Evolutionary conservation across 306 rosid genomes (phyloP).

Genomic region (Cyamopsis tetragonoloba): DNA sequence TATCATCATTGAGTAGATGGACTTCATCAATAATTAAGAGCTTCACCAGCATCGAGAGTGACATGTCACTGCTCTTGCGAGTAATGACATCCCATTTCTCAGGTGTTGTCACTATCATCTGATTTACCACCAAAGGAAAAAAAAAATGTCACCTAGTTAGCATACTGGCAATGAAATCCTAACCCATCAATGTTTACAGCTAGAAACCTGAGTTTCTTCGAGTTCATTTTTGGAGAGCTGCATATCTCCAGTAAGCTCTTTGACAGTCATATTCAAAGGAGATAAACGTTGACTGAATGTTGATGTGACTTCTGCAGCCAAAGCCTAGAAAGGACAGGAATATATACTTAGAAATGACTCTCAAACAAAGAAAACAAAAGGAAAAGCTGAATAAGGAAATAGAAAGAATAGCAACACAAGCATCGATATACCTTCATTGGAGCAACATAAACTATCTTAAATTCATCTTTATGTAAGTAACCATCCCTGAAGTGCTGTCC

Average conservation of each 20-base stretch:
- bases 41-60: constrained; percentile 91
- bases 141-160: constrained; percentile 6
- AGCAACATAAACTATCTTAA: constrained; percentile 97
- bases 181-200: constrained; percentile 23
- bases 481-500: constrained; percentile 96
- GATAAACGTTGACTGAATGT: constrained; percentile 93
- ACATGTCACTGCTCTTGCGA: constrained; percentile 98
- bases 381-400: background rate
- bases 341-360: constrained; percentile 13
- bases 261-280: constrained; percentile 85
- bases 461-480: constrained; percentile 84
- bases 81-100: constrained; percentile 99
- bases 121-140: constrained; percentile 31
- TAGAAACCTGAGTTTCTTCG: constrained; percentile 91
- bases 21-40: constrained; percentile 96
- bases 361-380: constrained; percentile 15
- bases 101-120: constrained; percentile 99
- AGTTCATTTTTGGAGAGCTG: constrained; percentile 90
- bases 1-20: constrained; percentile 92
- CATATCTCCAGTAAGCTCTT: constrained; percentile 98
- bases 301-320: constrained; percentile 95
- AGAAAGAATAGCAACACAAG: constrained; percentile 13
- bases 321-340: constrained; percentile 58
- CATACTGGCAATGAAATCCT: constrained; percentile 16
- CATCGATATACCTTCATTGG: constrained; percentile 81